These are phyloP conservation scores for Paraleonurus japonicus DNA, from an alignment of 257 asterid genomes.

Conservation along the genomic window DNA sequence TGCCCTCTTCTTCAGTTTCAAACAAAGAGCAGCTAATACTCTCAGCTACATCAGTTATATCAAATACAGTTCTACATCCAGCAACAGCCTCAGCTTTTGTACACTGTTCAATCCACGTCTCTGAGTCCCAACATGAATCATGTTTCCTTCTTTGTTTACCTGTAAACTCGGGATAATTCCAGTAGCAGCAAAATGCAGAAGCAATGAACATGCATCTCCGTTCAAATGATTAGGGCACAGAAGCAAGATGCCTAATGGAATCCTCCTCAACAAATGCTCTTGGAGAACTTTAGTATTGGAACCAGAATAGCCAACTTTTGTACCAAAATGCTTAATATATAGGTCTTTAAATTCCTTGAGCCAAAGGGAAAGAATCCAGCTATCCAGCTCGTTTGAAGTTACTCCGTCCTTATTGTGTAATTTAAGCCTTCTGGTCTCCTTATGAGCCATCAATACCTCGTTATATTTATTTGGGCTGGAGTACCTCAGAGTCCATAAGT, in stretches of 20 bases:
- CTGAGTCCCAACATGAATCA: slow-evolving; percentile 21
- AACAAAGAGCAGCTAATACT: slow-evolving; percentile 45
- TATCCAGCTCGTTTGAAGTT: slow-evolving; percentile 30
- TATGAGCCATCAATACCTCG: slow-evolving; percentile 24
- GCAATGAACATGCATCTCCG: slow-evolving; percentile 48
- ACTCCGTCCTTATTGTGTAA: slow-evolving; percentile 30
- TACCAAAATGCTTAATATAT: slow-evolving; percentile 25
- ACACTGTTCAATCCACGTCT: slow-evolving; percentile 38
- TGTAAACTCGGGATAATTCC: slow-evolving; percentile 40
- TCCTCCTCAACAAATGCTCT: slow-evolving; percentile 47
- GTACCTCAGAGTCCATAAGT: slow-evolving; percentile 39
- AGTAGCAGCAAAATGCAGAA: slow-evolving; percentile 69
- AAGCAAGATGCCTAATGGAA: slow-evolving; percentile 63
- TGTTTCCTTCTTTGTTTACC: slow-evolving; percentile 36
- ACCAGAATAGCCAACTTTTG: slow-evolving; percentile 20
- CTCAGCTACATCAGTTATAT: slow-evolving; percentile 50
- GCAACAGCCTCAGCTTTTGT: slow-evolving; percentile 53
- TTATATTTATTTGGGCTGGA: slow-evolving; percentile 30
- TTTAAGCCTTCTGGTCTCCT: slow-evolving; percentile 33
- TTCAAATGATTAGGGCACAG: slow-evolving; percentile 38
- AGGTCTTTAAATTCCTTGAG: slow-evolving; percentile 51
- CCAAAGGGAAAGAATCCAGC: slow-evolving; percentile 41
- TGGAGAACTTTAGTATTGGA: slow-evolving; percentile 35
- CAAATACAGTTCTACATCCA: slow-evolving; percentile 60
- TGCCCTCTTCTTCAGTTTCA: slow-evolving; percentile 56